Base-by-base conservation (phyloP, 306 rosid genomes). In the Castanea crenata region DNA sequence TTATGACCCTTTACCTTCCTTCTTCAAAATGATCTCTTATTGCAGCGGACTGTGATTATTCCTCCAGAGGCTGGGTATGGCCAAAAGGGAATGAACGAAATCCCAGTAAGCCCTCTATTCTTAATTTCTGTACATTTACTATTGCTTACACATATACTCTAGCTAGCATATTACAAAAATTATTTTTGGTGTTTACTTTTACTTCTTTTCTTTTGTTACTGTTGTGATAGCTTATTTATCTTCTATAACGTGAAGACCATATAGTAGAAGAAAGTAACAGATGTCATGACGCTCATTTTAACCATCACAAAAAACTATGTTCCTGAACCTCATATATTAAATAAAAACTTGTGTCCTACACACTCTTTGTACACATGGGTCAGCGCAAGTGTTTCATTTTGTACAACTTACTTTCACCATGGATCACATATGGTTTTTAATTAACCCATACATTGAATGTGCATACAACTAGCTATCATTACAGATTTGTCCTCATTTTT, bases 11-110 rank as follows among this genome's bases (percentile, higher is more conserved):
- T 46, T 8, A 8, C 23, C 63, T 55, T 68, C 8, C 62, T 23
- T 76, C 14, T 74, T 49, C 35, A 27, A 16, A 23, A 55, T 35
- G 20, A 29, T 70, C 9, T 61, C 67, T 52, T 80, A 23, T 79
- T 78, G 88, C 95, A 94, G 99, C 88, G 96, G 81, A 90, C 90
- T 52, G 97, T 92, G 75, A 88, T 95, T 55, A 98, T 95, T 87
- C 92, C 98, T 74, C 94, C 97, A 15, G 92, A 92, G 75, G 79
- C 81, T 61, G 99, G 99, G 49, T 95, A 92, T 76, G 98, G 93
- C 71, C 82, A 81, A 71, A 90, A 58, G 86, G 98, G 99, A 58
- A 90, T 89, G 93, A 92, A 89, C 54, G 99, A 95, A 86, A 95
- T 91, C 80, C 99, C 96, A 62, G 97, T 94, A 89, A 87, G 81